Evolutionary conservation across 345 rosid species (phyloP).

Genomic region (Lepidium africanum): DNA sequence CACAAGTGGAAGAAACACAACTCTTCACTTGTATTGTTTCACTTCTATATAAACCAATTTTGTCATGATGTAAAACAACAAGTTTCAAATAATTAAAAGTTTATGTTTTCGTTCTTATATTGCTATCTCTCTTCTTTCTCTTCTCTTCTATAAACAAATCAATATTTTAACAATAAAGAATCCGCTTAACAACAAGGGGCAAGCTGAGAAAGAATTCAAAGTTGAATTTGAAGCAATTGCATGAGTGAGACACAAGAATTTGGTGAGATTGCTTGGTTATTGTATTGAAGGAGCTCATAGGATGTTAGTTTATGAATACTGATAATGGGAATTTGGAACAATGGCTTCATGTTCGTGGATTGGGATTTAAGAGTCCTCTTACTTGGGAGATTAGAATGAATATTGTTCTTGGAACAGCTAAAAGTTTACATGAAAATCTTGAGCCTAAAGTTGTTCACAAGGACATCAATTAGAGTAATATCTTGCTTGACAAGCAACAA

Average conservation of each 20-base stretch:
- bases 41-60: too few relatives aligned
- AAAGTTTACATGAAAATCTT: constrained; percentile 85
- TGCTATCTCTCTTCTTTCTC: too few relatives aligned
- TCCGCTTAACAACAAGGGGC: constrained; percentile 89
- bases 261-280: constrained; percentile 91
- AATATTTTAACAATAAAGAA: too few relatives aligned
- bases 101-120: too few relatives aligned
- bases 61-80: too few relatives aligned
- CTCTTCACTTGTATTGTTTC: too few relatives aligned
- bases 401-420: constrained; percentile 66
- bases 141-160: too few relatives aligned
- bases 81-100: too few relatives aligned
- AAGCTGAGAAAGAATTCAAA: constrained; percentile 95
- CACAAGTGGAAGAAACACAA: too few relatives aligned
- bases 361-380: constrained; percentile 66
- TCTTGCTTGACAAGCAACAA: constrained; percentile 80
- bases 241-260: constrained; percentile 86
- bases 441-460: constrained; percentile 93
- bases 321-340: constrained; percentile 86
- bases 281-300: constrained; percentile 98
- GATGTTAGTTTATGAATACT: constrained; percentile 53
- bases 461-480: constrained; percentile 84
- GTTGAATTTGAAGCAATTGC: constrained; percentile 98
- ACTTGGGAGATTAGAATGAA: constrained; percentile 85
- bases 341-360: constrained; percentile 81